A percentile compares a stretch with the other conserved stretches of the same genome.
Evolutionary conservation across 306 rosid genomes (phyloP).

Genomic region (Mimosa bimucronata): DNA sequence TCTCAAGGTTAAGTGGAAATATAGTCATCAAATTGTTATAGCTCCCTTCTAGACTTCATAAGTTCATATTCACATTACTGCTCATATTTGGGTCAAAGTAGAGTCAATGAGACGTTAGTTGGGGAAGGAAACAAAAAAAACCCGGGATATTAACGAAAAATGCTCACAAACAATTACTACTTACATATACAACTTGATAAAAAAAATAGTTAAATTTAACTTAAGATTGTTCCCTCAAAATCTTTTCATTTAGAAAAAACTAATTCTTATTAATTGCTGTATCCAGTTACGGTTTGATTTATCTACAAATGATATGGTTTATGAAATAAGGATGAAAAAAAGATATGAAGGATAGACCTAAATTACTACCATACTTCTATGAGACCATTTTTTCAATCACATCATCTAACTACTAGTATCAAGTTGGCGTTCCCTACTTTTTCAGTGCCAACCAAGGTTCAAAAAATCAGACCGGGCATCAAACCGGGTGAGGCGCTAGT

Average conservation of each 20-base stretch:
- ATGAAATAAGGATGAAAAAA: background rate
- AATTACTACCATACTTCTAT: background rate
- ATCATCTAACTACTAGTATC: background rate
- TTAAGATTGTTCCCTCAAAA: background rate
- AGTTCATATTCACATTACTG: background rate
- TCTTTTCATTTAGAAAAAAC: background rate
- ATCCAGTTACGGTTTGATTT: background rate
- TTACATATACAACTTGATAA: background rate
- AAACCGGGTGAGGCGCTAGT: too few species aligned
- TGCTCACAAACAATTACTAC: background rate
- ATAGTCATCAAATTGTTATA: background rate
- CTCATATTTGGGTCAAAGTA: background rate
- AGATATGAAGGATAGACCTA: background rate
- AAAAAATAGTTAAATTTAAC: background rate
- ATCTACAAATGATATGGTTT: background rate
- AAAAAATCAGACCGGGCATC: too few species aligned
- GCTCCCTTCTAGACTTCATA: background rate
- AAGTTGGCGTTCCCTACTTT: slow-evolving; percentile 1
- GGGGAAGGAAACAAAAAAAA: background rate
- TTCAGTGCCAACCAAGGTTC: background rate
- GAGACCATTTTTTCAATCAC: background rate
- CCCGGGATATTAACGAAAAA: background rate
- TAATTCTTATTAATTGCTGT: background rate
- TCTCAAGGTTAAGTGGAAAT: background rate
- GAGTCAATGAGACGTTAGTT: background rate